phyloP scores from a whole-genome alignment of 352 stramenopile species.

The Peronosclerospora sorghi region DNA sequence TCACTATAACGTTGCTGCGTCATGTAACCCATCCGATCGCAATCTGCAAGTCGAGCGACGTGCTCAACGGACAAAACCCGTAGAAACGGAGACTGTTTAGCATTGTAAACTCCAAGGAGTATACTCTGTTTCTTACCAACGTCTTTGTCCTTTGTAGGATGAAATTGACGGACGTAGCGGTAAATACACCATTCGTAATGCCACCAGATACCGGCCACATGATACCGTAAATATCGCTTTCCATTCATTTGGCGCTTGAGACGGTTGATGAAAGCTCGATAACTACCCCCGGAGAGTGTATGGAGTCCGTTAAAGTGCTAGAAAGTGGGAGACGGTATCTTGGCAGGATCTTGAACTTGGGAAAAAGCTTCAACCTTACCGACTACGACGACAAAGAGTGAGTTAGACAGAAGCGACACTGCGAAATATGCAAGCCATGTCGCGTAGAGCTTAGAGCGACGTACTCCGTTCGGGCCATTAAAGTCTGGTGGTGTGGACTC shows the following conservation, averaged over 20 bases:
- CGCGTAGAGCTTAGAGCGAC: too few species aligned
- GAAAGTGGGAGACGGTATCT: constrained; percentile 1
- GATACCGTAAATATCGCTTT: constrained; percentile 43
- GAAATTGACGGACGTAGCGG: constrained; percentile 54
- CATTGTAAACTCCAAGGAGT: constrained; percentile 29
- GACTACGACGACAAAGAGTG: constrained; percentile 4
- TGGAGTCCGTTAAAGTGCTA: constrained; percentile 45
- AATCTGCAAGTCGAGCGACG: constrained; percentile 25
- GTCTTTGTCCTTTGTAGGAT: constrained; percentile 15
- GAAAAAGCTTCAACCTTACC: constrained; percentile 5
- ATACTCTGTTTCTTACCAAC: constrained; percentile 20
- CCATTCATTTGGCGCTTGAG: constrained; percentile 43
- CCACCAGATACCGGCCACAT: constrained; percentile 61
- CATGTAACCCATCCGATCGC: constrained; percentile 45
- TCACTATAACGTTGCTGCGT: constrained; percentile 40
- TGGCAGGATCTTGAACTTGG: not conserved
- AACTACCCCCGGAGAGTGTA: constrained; percentile 49
- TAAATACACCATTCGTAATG: constrained; percentile 81
- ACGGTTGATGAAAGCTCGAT: constrained; percentile 57
- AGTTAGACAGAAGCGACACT: constrained; percentile 11
- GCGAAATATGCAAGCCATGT: constrained; percentile 4
- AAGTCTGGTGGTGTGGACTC: too few species aligned
- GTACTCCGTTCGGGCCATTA: too few species aligned
- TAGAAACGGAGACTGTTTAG: constrained; percentile 22
- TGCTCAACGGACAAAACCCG: constrained; percentile 30